phyloP scores from a whole-genome alignment of 495 filamentous ascomycete genomes.

The Hypoxylon rickii region DNA sequence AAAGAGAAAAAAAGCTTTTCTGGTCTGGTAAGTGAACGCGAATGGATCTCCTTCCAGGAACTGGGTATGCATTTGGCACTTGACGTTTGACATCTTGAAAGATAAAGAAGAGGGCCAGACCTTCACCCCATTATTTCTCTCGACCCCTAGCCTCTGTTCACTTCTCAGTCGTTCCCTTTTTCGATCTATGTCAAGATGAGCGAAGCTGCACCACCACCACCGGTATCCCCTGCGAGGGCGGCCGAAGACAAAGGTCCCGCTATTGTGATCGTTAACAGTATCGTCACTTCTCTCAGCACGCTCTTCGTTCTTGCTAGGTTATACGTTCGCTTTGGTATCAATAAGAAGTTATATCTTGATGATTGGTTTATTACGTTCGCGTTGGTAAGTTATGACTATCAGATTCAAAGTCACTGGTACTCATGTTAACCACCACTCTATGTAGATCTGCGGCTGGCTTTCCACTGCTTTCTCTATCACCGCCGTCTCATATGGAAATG shows the following conservation, averaged over 20 bases:
- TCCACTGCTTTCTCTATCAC: slow-evolving; percentile 13
- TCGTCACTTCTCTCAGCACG: slow-evolving; percentile 24
- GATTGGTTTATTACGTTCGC: slow-evolving; percentile 29
- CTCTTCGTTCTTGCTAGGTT: slow-evolving; percentile 37
- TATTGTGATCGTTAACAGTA: slow-evolving; percentile 9
- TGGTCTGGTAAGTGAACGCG: too few relatives aligned
- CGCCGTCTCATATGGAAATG: slow-evolving; percentile 14
- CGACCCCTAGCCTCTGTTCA: too few relatives aligned
- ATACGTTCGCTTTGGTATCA: slow-evolving; percentile 24
- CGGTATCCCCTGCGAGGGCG: neutral
- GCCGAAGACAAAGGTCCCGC: slow-evolving; percentile 26
- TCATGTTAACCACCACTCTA: neutral
- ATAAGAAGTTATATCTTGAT: slow-evolving; percentile 31
- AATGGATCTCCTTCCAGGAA: too few relatives aligned
- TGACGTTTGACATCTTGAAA: too few relatives aligned
- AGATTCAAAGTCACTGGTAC: neutral
- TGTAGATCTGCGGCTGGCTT: slow-evolving; percentile 15
- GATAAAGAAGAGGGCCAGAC: too few relatives aligned
- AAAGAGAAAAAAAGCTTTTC: too few relatives aligned
- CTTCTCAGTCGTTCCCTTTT: neutral
- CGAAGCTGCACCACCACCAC: neutral
- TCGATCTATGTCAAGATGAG: slow-evolving; percentile 3
- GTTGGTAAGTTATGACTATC: slow-evolving; percentile 13
- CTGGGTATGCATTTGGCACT: too few relatives aligned
- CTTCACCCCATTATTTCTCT: neutral